Conservation (phyloP, 2,329 filamentous ascomycete species). For the Coniella lustricola region DNA sequence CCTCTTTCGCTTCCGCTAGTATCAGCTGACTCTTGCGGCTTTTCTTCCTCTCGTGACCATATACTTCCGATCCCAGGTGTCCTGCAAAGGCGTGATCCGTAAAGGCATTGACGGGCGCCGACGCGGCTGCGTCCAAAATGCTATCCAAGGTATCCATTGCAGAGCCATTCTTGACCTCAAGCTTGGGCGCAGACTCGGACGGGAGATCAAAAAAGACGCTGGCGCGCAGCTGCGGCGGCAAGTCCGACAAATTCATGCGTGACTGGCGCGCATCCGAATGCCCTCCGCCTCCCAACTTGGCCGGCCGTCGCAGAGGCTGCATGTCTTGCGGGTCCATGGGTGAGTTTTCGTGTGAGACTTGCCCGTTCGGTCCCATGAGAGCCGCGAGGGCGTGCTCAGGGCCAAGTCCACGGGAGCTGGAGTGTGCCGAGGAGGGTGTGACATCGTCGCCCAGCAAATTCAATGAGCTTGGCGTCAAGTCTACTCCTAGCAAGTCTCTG, state of each 20-base stretch:
- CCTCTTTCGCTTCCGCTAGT: neutral
- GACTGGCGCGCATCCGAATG: constrained; percentile 31
- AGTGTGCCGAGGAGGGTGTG: constrained; percentile 4
- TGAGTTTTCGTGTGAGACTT: constrained; percentile 17
- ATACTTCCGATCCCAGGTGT: constrained; percentile 66
- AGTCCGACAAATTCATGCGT: constrained; percentile 36
- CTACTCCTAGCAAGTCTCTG: constrained; percentile 13
- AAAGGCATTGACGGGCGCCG: constrained; percentile 83
- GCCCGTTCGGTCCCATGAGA: neutral
- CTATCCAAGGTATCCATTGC: constrained; percentile 84
- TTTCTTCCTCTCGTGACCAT: constrained; percentile 53
- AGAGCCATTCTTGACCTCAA: constrained; percentile 66
- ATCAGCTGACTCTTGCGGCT: constrained; percentile 25
- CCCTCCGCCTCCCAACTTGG: constrained; percentile 22
- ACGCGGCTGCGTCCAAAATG: constrained; percentile 83
- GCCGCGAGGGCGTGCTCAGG: constrained; percentile 9
- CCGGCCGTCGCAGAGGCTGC: constrained; percentile 23
- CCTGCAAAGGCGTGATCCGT: constrained; percentile 83
- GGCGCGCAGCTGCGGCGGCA: constrained; percentile 84
- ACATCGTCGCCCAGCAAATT: constrained; percentile 9
- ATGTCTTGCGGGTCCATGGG: constrained; percentile 6
- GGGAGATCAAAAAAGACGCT: constrained; percentile 82
- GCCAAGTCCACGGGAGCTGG: constrained; percentile 8
- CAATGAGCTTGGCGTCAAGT: constrained; percentile 6
- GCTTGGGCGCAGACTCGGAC: constrained; percentile 36